phyloP scores from a whole-genome alignment of 495 filamentous ascomycete genomes.

The Hypoxylon fuscum region DNA sequence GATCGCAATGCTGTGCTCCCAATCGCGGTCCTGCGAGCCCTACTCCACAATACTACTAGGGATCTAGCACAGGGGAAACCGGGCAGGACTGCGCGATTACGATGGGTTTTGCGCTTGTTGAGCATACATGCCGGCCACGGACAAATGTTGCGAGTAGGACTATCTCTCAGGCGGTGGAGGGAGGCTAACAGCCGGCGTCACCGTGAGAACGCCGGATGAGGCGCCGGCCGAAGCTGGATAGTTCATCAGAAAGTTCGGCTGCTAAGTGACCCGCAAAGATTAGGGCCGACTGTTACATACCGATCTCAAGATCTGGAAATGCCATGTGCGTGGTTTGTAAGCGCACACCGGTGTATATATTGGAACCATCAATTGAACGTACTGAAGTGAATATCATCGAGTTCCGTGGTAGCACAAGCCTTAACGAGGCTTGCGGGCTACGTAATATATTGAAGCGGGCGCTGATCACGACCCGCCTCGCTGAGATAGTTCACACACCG shows the following conservation, averaged over 20 bases:
- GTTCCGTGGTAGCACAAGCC: slow-evolving; percentile 17
- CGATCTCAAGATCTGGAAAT: slow-evolving; percentile 9
- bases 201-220: slow-evolving; percentile 1
- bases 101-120: slow-evolving; percentile 51
- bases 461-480: slow-evolving; percentile 20
- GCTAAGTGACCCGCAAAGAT: background rate
- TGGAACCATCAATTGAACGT: slow-evolving; percentile 5
- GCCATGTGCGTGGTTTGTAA: slow-evolving; percentile 1
- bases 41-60: slow-evolving; percentile 50
- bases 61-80: slow-evolving; percentile 47
- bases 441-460: slow-evolving; percentile 14
- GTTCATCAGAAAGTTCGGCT: background rate
- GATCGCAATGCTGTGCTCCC: slow-evolving; percentile 35
- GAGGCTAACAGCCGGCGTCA: slow-evolving; percentile 18
- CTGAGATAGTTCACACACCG: slow-evolving; percentile 13
- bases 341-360: slow-evolving; percentile 14
- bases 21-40: slow-evolving; percentile 38
- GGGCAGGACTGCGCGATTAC: slow-evolving; percentile 48
- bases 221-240: slow-evolving; percentile 12
- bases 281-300: slow-evolving; percentile 12
- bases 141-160: slow-evolving; percentile 31
- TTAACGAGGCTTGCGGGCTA: slow-evolving; percentile 1
- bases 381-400: background rate
- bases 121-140: slow-evolving; percentile 42
- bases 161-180: slow-evolving; percentile 43